Conservation (phyloP, 2,329 filamentous ascomycete species). For the Cercospora brassicicola region DNA sequence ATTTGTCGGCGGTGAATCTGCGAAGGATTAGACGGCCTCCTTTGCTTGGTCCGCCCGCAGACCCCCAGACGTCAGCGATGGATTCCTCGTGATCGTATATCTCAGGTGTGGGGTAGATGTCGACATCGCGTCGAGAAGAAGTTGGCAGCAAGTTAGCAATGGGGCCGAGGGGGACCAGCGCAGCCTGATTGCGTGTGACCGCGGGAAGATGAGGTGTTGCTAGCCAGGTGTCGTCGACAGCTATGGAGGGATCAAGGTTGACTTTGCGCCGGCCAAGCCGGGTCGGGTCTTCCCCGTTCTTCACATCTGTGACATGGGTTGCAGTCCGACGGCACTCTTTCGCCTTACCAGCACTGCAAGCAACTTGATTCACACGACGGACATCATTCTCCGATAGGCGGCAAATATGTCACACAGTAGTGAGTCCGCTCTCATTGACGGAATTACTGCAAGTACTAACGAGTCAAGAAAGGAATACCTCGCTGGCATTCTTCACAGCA, state of each 20-base stretch:
- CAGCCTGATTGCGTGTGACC: not conserved
- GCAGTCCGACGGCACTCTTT: not conserved
- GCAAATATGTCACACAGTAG: conserved; percentile 13
- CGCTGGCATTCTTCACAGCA: conserved; percentile 87
- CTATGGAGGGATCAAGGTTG: not conserved
- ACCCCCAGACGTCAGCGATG: not conserved
- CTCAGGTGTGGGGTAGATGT: not conserved
- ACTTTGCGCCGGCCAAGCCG: not conserved
- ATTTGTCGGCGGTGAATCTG: not conserved
- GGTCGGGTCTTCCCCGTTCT: not conserved
- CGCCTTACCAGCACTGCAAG: not conserved
- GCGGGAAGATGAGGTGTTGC: not conserved
- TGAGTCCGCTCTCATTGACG: not conserved
- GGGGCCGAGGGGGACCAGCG: not conserved
- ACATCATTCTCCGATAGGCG: not conserved
- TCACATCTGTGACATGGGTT: not conserved
- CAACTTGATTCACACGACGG: not conserved
- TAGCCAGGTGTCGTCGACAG: not conserved
- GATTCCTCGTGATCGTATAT: not conserved
- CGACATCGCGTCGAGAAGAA: not conserved
- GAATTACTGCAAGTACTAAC: not conserved
- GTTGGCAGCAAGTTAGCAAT: not conserved
- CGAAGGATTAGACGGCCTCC: not conserved
- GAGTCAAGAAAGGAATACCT: conserved; percentile 73
- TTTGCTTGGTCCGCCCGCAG: not conserved